These are phyloP conservation scores for Carex scoparia DNA, from an alignment of 176 grass and related monocot species.

Conservation along the genomic window DNA sequence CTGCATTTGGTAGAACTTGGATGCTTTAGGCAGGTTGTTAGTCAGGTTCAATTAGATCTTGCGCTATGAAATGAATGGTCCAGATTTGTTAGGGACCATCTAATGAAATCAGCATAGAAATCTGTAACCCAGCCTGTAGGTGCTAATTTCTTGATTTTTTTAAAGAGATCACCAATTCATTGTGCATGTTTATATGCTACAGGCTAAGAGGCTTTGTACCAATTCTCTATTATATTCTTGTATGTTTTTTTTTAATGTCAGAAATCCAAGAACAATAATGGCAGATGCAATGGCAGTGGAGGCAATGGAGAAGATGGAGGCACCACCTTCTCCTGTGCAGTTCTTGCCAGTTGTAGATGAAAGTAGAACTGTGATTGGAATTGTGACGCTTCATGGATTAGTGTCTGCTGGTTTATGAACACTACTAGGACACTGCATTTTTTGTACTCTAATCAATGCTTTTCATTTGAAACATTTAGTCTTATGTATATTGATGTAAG, in stretches of 20 bases:
- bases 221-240: background rate
- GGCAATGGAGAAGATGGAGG: slow-evolving; percentile 96
- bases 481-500: slow-evolving; percentile 9
- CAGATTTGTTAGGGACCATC: background rate
- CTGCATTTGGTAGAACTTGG: background rate
- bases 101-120: background rate
- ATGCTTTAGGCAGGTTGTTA: background rate
- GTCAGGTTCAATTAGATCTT: background rate
- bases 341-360: slow-evolving; percentile 81
- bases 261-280: slow-evolving; percentile 79
- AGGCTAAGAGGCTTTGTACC: background rate
- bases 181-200: background rate
- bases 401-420: slow-evolving; percentile 75
- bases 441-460: background rate
- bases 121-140: background rate
- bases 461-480: slow-evolving; percentile 7
- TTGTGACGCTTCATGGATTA: slow-evolving; percentile 84
- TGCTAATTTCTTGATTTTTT: background rate
- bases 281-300: slow-evolving; percentile 83
- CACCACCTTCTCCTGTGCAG: slow-evolving; percentile 79
- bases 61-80: background rate
- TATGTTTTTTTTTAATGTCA: slow-evolving; percentile 15
- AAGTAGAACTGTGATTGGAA: slow-evolving; percentile 57
- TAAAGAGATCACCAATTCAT: background rate
- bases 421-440: background rate